Evolutionary conservation across 345 rosid species (phyloP).

Genomic region (Eutrema yunnanense): DNA sequence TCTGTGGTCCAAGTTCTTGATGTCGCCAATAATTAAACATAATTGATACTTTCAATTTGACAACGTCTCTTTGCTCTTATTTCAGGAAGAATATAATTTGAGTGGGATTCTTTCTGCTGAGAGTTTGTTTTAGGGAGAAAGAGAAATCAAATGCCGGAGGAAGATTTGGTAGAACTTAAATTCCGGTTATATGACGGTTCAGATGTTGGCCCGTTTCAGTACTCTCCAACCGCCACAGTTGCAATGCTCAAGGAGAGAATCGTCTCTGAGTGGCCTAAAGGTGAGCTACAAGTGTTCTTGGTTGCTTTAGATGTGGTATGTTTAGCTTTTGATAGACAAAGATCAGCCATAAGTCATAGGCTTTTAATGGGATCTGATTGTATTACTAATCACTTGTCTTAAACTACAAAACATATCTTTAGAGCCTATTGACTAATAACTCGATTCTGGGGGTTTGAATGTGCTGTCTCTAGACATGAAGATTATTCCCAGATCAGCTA

Average conservation of each 20-base stretch:
- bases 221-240: constrained; percentile 71
- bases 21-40: neutral
- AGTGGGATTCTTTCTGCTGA: constrained; percentile 2
- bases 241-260: constrained; percentile 76
- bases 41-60: neutral
- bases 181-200: constrained; percentile 91
- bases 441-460: neutral
- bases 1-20: constrained; percentile 3
- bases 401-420: neutral
- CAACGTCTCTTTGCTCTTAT: neutral
- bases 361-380: neutral
- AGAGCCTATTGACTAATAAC: neutral
- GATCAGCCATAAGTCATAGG: neutral
- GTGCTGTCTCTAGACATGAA: constrained; percentile 50
- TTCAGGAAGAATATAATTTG: neutral
- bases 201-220: constrained; percentile 82
- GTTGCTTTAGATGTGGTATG: neutral
- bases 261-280: constrained; percentile 87
- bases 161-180: constrained; percentile 74
- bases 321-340: neutral
- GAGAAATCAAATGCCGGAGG: constrained; percentile 66
- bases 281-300: constrained; percentile 26
- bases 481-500: constrained; percentile 68
- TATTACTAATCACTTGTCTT: neutral
- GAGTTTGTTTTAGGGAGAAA: constrained; percentile 15